These are phyloP conservation scores for Schizochytrium sp. DNA, from an alignment of 108 stramenopile genomes.

Conservation along the genomic window DNA sequence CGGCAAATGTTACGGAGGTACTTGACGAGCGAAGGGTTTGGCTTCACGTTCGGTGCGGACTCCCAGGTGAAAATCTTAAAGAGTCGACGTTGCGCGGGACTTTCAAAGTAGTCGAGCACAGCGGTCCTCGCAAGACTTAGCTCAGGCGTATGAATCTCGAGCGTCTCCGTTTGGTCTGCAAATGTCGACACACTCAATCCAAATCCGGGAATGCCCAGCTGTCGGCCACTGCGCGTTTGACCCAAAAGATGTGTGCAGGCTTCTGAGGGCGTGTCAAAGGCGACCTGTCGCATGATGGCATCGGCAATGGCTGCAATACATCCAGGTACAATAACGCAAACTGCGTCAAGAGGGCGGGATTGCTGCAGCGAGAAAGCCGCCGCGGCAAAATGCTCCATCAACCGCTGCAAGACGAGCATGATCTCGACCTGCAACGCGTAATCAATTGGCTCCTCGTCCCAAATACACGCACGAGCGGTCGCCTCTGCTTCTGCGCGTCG, in stretches of 20 bases:
- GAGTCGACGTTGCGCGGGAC: slow-evolving; percentile 11
- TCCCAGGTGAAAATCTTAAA: slow-evolving; percentile 30
- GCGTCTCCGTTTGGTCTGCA: slow-evolving; percentile 26
- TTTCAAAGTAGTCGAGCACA: slow-evolving; percentile 28
- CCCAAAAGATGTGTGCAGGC: slow-evolving; percentile 22
- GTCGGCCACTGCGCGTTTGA: neutral
- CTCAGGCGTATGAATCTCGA: slow-evolving; percentile 28
- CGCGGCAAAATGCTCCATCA: slow-evolving; percentile 32
- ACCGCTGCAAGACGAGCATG: slow-evolving; percentile 17
- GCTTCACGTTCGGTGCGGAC: neutral
- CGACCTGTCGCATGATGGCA: slow-evolving; percentile 25
- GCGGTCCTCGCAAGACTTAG: slow-evolving; percentile 16
- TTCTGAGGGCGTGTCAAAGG: slow-evolving; percentile 24
- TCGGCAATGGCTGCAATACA: slow-evolving; percentile 22
- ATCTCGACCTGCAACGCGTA: slow-evolving; percentile 27
- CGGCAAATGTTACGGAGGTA: slow-evolving; percentile 23
- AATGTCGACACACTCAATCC: slow-evolving; percentile 25
- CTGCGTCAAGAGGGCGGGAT: slow-evolving; percentile 23
- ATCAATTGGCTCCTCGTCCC: slow-evolving; percentile 17
- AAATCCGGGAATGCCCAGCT: slow-evolving; percentile 20
- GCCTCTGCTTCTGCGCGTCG: neutral
- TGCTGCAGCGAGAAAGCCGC: slow-evolving; percentile 24
- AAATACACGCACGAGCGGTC: slow-evolving; percentile 11
- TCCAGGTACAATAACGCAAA: slow-evolving; percentile 18
- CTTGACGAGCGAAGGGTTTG: slow-evolving; percentile 9